Percentiles rank a stretch among this genome's conserved stretches.
These are phyloP conservation scores for Globisporangium irregulare DNA, from an alignment of 352 stramenopile species.

Conservation along the genomic window DNA sequence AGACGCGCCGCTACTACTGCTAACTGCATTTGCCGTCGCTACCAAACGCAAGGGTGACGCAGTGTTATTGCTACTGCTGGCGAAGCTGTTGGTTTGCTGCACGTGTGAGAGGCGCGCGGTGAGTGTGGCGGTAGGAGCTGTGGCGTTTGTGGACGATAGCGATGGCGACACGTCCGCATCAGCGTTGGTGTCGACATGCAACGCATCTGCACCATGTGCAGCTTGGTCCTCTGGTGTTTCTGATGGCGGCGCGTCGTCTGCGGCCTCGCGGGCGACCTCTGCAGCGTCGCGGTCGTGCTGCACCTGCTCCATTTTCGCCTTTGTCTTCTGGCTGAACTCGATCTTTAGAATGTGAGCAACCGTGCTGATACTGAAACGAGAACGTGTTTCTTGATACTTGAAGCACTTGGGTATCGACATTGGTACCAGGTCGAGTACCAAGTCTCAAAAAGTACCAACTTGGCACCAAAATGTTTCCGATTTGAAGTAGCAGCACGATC, in stretches of 20 bases:
- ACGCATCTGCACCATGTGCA: not conserved
- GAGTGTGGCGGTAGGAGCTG: not conserved
- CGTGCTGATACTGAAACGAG: not conserved
- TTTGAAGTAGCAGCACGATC: not conserved
- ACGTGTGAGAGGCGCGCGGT: not conserved
- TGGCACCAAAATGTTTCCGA: not conserved
- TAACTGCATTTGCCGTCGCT: constrained; percentile 3
- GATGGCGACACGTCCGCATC: not conserved
- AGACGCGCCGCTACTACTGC: not conserved
- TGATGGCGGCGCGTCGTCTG: not conserved
- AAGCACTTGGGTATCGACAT: not conserved
- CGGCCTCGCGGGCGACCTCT: too few species aligned
- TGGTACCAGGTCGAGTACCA: not conserved
- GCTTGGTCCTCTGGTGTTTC: not conserved
- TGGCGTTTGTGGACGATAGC: not conserved
- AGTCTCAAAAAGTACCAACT: not conserved
- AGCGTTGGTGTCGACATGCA: not conserved
- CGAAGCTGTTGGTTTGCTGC: not conserved
- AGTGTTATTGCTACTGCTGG: not conserved
- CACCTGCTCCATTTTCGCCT: not conserved
- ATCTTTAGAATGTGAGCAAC: not conserved
- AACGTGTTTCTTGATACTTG: too few species aligned
- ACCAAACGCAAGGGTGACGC: constrained; percentile 13
- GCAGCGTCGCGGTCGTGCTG: not conserved
- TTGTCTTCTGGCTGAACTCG: not conserved